These are phyloP conservation scores for Cylindrotheca closterium DNA, from an alignment of 108 stramenopile genomes.

Conservation along the genomic window DNA sequence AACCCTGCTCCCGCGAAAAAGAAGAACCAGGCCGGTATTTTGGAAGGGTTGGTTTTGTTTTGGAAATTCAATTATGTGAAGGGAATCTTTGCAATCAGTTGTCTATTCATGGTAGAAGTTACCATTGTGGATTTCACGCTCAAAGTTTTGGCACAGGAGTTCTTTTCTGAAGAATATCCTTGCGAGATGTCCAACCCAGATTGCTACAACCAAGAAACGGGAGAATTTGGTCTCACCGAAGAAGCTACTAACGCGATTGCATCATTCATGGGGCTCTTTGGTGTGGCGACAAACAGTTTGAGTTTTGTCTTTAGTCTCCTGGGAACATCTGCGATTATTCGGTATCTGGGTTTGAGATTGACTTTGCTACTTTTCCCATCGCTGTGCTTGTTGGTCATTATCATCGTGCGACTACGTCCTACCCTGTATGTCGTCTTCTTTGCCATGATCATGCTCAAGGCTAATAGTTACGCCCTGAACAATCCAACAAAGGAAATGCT, in stretches of 20 bases:
- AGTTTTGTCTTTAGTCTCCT: conserved; percentile 90
- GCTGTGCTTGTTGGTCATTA: conserved; percentile 80
- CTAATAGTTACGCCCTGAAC: conserved; percentile 93
- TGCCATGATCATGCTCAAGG: conserved; percentile 97
- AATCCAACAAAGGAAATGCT: conserved; percentile 98
- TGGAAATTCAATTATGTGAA: conserved; percentile 93
- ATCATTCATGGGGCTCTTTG: conserved; percentile 95
- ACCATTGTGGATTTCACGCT: conserved; percentile 97
- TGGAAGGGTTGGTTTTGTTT: conserved; percentile 93
- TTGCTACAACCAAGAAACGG: conserved; percentile 72
- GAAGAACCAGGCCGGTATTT: conserved; percentile 80
- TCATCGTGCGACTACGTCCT: conserved; percentile 81
- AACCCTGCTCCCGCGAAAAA: conserved; percentile 40
- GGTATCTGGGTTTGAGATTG: conserved; percentile 84
- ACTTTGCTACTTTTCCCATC: conserved; percentile 93
- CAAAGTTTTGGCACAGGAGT: conserved; percentile 91
- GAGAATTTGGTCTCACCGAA: conserved; percentile 68
- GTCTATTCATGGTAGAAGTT: conserved; percentile 98
- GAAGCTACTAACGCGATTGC: conserved; percentile 85
- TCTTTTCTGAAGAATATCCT: conserved; percentile 85
- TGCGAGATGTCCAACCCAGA: conserved; percentile 58
- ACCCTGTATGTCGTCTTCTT: conserved; percentile 91
- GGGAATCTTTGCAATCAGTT: conserved; percentile 96
- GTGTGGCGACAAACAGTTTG: conserved; percentile 93
- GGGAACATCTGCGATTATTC: conserved; percentile 95